Evolutionary conservation across 306 rosid genomes (phyloP), one percentile per base, ranked within the genome.

Genomic region (Medicago lupulina): DNA sequence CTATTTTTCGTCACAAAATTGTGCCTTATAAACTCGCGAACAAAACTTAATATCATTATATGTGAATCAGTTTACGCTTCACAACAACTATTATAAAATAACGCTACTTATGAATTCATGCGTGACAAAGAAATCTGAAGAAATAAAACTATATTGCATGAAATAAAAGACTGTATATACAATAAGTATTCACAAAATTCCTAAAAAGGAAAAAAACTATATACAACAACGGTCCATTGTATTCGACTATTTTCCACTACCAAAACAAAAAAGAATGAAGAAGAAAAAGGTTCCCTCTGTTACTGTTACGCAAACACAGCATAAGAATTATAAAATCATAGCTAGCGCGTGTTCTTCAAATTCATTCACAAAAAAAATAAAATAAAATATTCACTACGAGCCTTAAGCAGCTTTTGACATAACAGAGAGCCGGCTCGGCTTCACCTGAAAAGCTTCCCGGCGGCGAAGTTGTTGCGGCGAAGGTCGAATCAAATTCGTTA

Each of bases 361-460:
- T n/a, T 25, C 51, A 58, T 25, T 47, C 75, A 25, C 23, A 14
- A 57, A 58, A 4, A 6, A 57, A 57, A 51, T 31, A 17, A n/a
- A 4, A 31, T 13, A 68, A 17, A 19, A 39, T 9, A 40, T 40
- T 57, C 43, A 39, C 38, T 13, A 66, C 53, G 16, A 18, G 46
- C 77, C 63, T 40, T 75, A 63, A 7, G 83, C 83, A 31, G 31
- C 31, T 28, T 69, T 74, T 41, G 89, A 84, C 93, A 89, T 80
- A 19, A 50, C 2, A 14, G 92, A 89, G 43, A 91, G 86, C 11
- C 97, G 83, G 54, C 88, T 87, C 7, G 72, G 87, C 72, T 77
- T 82, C 16, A 88, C 87, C 77, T 80, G 76, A 69, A 91, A 91
- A 7, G 79, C 85, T 9, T 75, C 85, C 4, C 95, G 88, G n/a